Conservation (phyloP, 129 eudicot species). For the Solidago caesia region DNA sequence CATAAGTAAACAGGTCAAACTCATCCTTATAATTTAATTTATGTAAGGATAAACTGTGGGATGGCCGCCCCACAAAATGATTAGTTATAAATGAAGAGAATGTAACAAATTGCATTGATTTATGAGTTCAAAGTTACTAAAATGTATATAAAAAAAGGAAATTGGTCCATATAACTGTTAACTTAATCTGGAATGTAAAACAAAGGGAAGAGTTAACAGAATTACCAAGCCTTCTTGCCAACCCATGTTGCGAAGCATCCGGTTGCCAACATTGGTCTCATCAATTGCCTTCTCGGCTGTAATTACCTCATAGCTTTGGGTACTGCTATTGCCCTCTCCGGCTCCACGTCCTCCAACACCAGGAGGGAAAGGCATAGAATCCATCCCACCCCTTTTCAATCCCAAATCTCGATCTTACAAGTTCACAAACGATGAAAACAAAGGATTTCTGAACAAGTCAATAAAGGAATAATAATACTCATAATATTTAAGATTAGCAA, state of each 20-base stretch:
- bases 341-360: constrained; percentile 93
- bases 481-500: constrained; percentile 30
- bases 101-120: neutral
- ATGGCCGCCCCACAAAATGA: neutral
- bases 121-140: neutral
- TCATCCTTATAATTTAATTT: too few species aligned
- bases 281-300: constrained; percentile 92
- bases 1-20: too few species aligned
- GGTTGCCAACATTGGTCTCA: constrained; percentile 91
- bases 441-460: constrained; percentile 53
- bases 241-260: constrained; percentile 99
- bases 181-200: neutral
- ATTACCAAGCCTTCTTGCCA: constrained; percentile 99
- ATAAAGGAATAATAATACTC: constrained; percentile 28
- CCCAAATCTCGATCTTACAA: constrained; percentile 77
- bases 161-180: neutral
- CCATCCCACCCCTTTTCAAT: constrained; percentile 55
- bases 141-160: neutral
- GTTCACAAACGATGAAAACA: constrained; percentile 41
- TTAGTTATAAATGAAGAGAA: neutral
- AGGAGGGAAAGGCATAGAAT: constrained; percentile 98
- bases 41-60: too few species aligned
- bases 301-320: constrained; percentile 70
- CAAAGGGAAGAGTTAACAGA: constrained; percentile 29
- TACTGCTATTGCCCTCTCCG: constrained; percentile 51